Evolutionary conservation across 305 asterid genomes (phyloP), one percentile per base, ranked within the genome.

Genomic region (Nicotiana rustica): DNA sequence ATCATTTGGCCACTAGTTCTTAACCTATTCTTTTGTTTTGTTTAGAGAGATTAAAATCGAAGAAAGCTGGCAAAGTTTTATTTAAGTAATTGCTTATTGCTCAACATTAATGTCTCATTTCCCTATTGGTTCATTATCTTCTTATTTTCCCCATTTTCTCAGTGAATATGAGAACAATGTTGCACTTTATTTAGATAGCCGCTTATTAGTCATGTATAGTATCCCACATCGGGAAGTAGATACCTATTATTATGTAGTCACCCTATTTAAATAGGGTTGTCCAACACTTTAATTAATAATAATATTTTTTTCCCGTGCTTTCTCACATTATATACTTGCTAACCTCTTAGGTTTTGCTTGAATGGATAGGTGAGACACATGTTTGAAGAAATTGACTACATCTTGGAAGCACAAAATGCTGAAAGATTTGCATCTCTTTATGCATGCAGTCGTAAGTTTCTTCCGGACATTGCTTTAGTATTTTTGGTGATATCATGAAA

Each of bases 381-480:
- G 98, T 95, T 95, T 62, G 92, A 95, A 67, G 99, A 96, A 92
- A 96, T 96, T 87, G 99, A 96, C 89, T 96, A 96, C 89, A 88
- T 94, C 83, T 85, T 93, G 91, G 99, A 96, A 91, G 99, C 95
- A 84, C 91, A 93, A 86, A 94, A 96, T 88, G 98, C 98, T 71
- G 98, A 94, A 89, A 97, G 98, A 78, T 96, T 96, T 81, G 97
- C 97, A 75, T 81, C 89, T 84, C 93, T 96, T 67, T 96, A 91
- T 85, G 96, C 93, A 81, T 47, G 61, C 69, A 78, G 86, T 52
- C 18, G 99, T 96, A 89, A 85, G 97, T 91, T 71, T 65, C 77
- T 82, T 79, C 47, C 47, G 9, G 25, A 9, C 65, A 52, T 75
- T 75, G 44, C 62, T 73, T 60, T 76, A 86, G 83, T 64, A 64